Base-by-base conservation (phyloP, 2,329 filamentous ascomycete species). In the Lachnellula arida region DNA sequence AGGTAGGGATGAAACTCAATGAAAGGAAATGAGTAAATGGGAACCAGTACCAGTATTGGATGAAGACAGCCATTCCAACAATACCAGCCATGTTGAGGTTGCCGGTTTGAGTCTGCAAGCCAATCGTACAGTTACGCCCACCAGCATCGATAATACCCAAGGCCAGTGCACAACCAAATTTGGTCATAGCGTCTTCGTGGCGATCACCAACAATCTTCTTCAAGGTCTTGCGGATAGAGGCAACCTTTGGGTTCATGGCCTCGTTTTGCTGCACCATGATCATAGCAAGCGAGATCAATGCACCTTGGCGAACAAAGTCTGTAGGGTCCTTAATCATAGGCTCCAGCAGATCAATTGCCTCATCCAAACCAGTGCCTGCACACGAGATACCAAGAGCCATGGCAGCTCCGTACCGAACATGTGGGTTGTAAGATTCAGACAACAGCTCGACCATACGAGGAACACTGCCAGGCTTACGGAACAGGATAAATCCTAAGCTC, bases 41-140 rank as follows among this genome's bases (percentile, higher is more conserved):
- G 83, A 99, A 99, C 94, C 94, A 99, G 78, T 99, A 99, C 94
- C 94, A 99, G 78, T 99, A 99, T 72, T 99, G 94, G 8, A 92
- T 96, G 75, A 99, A 99, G 53, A 99, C 89, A 28, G 91, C 93
- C 86, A 96, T 96, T 64, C 94, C 95, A 17, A 99, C 92, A 63
- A 99, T 96, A 59, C 91, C 95, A 17, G 92, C 86, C 92, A 99
- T 97, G 79, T 99, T 97, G 63, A 99, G 84, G 71, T 97, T 99
- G 62, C 95, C 95, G 0, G 93, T 97, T 75, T 96, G 94, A 1
- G 94, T 99, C 73, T 99, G 94, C 40, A 99, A 81, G 32, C 93
- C 93, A 65, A 99, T 97, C 17, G 94, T 97, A 80, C 94, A 99
- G 76, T 99, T 99, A 59, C 95, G 89, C 49, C 94, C 94, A 71